Evolutionary conservation across 768 basidiomycete genomes (phyloP).

Genomic region (Leccinum truebloodii): DNA sequence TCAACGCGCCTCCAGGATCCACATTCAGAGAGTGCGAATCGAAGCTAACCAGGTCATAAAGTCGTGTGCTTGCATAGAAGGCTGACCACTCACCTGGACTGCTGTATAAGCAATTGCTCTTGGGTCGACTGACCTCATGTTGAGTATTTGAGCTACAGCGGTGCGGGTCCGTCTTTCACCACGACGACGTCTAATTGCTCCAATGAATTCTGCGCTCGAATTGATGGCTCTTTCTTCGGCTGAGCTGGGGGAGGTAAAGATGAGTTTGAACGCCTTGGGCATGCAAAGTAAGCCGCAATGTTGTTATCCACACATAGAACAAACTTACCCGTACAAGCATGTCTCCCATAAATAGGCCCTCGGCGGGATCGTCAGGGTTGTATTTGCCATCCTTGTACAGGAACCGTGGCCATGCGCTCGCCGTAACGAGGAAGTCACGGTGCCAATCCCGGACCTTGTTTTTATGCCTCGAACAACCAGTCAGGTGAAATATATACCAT

Average conservation of each 20-base stretch:
- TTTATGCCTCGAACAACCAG: not conserved
- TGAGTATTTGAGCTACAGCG: not conserved
- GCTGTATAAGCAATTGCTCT: not conserved
- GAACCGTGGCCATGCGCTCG: not conserved
- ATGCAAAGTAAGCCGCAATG: not conserved
- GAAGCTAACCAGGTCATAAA: not conserved
- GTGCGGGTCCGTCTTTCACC: not conserved
- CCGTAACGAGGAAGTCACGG: not conserved
- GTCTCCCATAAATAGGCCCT: not conserved
- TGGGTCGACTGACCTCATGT: not conserved
- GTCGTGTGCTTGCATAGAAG: not conserved
- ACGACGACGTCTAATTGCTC: not conserved
- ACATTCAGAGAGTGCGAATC: not conserved
- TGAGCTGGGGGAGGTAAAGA: constrained; percentile 2
- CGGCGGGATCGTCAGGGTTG: not conserved
- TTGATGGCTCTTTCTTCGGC: not conserved
- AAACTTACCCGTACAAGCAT: not conserved
- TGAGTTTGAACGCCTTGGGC: not conserved
- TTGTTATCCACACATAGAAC: not conserved
- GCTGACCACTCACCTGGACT: not conserved
- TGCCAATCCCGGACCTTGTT: not conserved
- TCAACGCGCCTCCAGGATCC: not conserved
- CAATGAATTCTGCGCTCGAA: not conserved
- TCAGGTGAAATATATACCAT: not conserved
- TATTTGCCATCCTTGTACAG: not conserved